These are phyloP conservation scores for Beta vulgaris DNA, from an alignment of 148 eudicot genomes.

Conservation along the genomic window DNA sequence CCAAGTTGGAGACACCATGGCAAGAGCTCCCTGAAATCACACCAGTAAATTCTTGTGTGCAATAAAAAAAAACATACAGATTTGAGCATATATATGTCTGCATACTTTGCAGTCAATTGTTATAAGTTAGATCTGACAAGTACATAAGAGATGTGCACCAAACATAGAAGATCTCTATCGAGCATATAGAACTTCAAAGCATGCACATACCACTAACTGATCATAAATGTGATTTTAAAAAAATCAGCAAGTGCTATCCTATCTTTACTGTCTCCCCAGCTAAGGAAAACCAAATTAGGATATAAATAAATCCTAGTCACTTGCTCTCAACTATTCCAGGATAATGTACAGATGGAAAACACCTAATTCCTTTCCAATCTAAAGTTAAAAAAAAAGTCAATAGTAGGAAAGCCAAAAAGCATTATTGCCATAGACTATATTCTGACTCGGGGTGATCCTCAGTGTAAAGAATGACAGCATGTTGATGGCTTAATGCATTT, in stretches of 20 bases:
- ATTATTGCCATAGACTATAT: neutral
- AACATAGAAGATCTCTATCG: neutral
- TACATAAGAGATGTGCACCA: neutral
- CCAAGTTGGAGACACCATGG: conserved; percentile 94
- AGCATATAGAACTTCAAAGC: neutral
- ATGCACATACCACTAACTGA: neutral
- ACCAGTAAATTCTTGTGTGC: conserved; percentile 13
- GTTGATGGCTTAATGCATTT: neutral
- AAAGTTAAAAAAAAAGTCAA: neutral
- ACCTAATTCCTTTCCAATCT: neutral
- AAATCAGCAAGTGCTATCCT: neutral
- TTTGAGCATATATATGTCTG: neutral
- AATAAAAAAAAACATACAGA: neutral
- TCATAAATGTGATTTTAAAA: neutral
- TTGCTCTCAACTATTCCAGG: neutral
- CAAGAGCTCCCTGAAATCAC: conserved; percentile 79
- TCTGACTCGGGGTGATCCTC: neutral
- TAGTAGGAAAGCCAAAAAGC: neutral
- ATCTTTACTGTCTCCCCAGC: neutral
- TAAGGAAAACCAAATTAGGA: neutral
- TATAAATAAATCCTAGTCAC: neutral
- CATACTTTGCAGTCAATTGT: neutral
- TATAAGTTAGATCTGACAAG: neutral
- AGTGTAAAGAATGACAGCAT: neutral
- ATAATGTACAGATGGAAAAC: neutral